Evolutionary conservation across 2,329 filamentous ascomycete species (phyloP).

Genomic region (Colletotrichum magnum): DNA sequence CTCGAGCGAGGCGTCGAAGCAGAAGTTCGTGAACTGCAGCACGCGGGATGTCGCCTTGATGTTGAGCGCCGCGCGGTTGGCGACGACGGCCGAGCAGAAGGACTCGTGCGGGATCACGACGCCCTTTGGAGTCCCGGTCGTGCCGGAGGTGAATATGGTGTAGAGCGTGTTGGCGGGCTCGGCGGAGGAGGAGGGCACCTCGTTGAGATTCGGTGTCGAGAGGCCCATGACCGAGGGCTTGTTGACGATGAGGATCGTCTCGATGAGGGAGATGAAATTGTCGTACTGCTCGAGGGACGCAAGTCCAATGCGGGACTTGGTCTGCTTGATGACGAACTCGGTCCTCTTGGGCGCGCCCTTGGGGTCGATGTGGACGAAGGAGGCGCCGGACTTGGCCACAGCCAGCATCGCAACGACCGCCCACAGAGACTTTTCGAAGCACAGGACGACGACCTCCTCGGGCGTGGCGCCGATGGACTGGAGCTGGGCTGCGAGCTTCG

Average conservation of each 20-base stretch:
- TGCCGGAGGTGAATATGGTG: constrained; percentile 69
- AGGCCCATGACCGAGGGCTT: not conserved
- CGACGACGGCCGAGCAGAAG: constrained; percentile 43
- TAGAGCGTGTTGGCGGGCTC: constrained; percentile 39
- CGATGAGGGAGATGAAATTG: not conserved
- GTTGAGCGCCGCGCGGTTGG: constrained; percentile 29
- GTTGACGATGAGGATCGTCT: constrained; percentile 12
- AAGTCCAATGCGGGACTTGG: constrained; percentile 11
- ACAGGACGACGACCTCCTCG: constrained; percentile 44
- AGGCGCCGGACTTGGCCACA: constrained; percentile 50
- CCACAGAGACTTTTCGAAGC: constrained; percentile 48
- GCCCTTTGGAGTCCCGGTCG: constrained; percentile 65
- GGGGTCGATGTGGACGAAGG: constrained; percentile 49
- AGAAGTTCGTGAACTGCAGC: constrained; percentile 65
- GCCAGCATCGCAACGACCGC: constrained; percentile 48
- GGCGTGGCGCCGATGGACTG: constrained; percentile 39
- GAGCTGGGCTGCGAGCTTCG: constrained; percentile 38
- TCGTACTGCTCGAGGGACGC: constrained; percentile 9
- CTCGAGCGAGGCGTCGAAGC: constrained; percentile 65
- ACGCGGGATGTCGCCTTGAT: constrained; percentile 12
- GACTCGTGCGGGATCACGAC: constrained; percentile 55
- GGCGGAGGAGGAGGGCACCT: not conserved
- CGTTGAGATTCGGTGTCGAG: not conserved
- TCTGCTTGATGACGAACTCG: constrained; percentile 23
- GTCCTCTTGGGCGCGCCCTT: constrained; percentile 13